Evolutionary conservation across 192 early-diverging fungal genomes (phyloP).

Genomic region (Chytriomyces sp.): DNA sequence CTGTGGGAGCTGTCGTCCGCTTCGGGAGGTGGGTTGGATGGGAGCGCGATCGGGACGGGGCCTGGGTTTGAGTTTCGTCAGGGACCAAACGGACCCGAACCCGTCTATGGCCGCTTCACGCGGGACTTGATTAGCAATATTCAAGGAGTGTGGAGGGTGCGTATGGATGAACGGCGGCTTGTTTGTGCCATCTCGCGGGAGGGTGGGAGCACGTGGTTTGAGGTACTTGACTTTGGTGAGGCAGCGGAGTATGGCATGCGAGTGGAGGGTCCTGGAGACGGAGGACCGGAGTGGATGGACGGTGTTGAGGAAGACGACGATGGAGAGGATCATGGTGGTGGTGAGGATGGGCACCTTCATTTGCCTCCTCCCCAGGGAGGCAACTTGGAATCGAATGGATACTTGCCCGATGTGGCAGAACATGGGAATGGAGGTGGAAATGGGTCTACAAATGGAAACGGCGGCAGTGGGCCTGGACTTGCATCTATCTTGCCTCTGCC

Average conservation of each 20-base stretch:
- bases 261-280: constrained; percentile 42
- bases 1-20: constrained; percentile 89
- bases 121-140: constrained; percentile 82
- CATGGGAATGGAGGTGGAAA: not conserved
- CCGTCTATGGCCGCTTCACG: constrained; percentile 69
- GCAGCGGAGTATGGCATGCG: constrained; percentile 52
- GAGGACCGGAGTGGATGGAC: constrained; percentile 16
- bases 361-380: not conserved
- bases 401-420: too few species aligned
- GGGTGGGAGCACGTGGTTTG: constrained; percentile 70
- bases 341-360: not conserved
- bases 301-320: constrained; percentile 30
- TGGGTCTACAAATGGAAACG: not conserved
- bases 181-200: constrained; percentile 69
- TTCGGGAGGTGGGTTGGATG: not conserved
- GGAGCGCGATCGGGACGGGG: constrained; percentile 3
- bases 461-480: not conserved
- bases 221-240: constrained; percentile 81
- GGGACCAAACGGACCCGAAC: constrained; percentile 43
- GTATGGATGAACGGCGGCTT: constrained; percentile 81
- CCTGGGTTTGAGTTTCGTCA: constrained; percentile 40
- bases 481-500: not conserved
- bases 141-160: constrained; percentile 92
- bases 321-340: constrained; percentile 30
- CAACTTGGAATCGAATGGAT: too few species aligned